A percentile compares a stretch with the other conserved stretches of the same genome.
phyloP scores from a whole-genome alignment of 371 early-diverging fungal genomes.

The Mycotypha africana region DNA sequence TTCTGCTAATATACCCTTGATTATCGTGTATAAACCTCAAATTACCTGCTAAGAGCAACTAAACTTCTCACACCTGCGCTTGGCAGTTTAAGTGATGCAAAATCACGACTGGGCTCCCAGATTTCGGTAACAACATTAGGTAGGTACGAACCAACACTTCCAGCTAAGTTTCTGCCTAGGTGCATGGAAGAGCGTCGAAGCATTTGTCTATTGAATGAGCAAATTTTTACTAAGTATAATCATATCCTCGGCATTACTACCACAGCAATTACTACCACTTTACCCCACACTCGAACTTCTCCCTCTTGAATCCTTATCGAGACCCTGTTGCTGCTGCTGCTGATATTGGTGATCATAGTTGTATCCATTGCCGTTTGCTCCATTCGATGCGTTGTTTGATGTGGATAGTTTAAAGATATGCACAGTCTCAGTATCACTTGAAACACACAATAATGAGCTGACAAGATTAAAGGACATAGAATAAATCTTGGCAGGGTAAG shows the following conservation, averaged over 20 bases:
- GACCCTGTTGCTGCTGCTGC: slow-evolving; percentile 10
- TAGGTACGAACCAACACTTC: slow-evolving; percentile 76
- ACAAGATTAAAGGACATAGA: slow-evolving; percentile 86
- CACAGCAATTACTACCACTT: too few relatives aligned
- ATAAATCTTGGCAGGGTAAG: slow-evolving; percentile 87
- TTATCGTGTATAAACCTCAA: background rate
- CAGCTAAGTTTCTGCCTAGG: slow-evolving; percentile 59
- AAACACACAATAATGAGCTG: slow-evolving; percentile 78
- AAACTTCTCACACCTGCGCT: slow-evolving; percentile 75
- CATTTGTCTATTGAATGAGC: slow-evolving; percentile 30
- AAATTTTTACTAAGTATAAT: too few relatives aligned
- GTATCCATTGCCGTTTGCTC: slow-evolving; percentile 3
- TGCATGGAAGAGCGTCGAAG: slow-evolving; percentile 58
- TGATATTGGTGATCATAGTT: slow-evolving; percentile 1
- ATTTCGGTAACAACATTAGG: slow-evolving; percentile 88
- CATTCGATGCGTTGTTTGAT: slow-evolving; percentile 5
- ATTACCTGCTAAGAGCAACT: slow-evolving; percentile 71
- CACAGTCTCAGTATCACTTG: slow-evolving; percentile 94
- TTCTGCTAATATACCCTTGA: too few relatives aligned
- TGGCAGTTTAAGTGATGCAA: slow-evolving; percentile 88
- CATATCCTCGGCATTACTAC: too few relatives aligned
- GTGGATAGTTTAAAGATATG: slow-evolving; percentile 83
- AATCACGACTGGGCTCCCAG: slow-evolving; percentile 94
- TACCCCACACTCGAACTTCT: slow-evolving; percentile 30
- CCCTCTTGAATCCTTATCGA: slow-evolving; percentile 10